Conservation (phyloP, 176 grass and related monocot genomes). For the Saccharum spontaneum region DNA sequence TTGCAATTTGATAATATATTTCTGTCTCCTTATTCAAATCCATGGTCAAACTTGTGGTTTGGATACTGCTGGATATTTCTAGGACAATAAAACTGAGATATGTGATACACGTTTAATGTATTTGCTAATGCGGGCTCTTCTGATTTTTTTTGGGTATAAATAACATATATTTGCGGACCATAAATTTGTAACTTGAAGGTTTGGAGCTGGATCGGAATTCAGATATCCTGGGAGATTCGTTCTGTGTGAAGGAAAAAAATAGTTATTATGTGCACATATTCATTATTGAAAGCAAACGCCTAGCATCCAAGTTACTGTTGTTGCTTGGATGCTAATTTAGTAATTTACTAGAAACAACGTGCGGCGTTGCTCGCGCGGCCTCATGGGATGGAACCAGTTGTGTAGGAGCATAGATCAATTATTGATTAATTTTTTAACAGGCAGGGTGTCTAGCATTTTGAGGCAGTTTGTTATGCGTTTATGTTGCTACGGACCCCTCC, state of each 20-base stretch:
- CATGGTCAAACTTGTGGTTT: conserved; percentile 11
- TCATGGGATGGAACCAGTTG: no score
- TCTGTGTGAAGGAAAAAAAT: background rate
- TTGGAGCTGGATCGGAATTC: background rate
- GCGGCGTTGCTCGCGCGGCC: no score
- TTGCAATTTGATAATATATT: background rate
- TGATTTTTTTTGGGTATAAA: background rate
- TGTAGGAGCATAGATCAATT: no score
- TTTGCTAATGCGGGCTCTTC: conserved; percentile 2
- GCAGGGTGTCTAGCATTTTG: no score
- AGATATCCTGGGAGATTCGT: background rate
- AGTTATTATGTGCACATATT: background rate
- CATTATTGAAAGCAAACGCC: conserved; percentile 9
- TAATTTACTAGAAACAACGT: no score
- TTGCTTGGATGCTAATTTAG: conserved; percentile 19
- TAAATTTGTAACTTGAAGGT: conserved; percentile 15
- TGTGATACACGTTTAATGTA: background rate
- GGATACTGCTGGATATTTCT: conserved; percentile 18
- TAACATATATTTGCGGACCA: background rate
- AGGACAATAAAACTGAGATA: background rate
- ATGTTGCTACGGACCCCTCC: no score
- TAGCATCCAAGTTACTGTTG: background rate
- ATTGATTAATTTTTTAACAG: no score
- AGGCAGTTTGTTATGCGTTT: no score
- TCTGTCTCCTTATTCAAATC: background rate